Conservation (phyloP, 2,329 filamentous ascomycete genomes). For the Pseudogymnoascus sp. region DNA sequence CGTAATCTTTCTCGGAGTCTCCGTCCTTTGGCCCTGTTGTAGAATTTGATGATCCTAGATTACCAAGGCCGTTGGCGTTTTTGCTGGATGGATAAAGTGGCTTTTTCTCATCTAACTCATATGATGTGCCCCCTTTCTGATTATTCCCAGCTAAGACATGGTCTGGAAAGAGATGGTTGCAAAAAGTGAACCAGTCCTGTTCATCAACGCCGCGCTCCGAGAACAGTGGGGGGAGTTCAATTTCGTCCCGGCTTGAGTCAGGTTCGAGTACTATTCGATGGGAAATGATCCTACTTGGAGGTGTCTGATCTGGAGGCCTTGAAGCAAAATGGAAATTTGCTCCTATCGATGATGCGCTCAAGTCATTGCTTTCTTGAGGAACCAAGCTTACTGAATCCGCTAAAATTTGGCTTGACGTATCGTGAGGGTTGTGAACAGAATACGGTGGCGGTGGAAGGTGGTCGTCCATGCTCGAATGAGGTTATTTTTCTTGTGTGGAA, state of each 20-base stretch:
- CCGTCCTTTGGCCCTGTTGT: not conserved
- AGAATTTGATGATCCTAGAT: not conserved
- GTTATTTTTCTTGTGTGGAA: not conserved
- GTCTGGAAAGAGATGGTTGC: not conserved
- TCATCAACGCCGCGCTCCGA: not conserved
- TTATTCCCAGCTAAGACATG: not conserved
- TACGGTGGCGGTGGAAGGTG: not conserved
- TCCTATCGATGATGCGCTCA: too few relatives aligned
- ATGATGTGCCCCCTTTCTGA: not conserved
- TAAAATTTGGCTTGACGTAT: not conserved
- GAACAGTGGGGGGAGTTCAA: not conserved
- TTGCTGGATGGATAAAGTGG: not conserved
- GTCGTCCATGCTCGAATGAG: not conserved
- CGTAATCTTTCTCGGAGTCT: not conserved
- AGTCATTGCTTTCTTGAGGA: not conserved
- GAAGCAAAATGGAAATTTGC: not conserved
- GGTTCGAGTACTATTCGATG: not conserved
- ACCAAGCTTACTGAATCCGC: not conserved
- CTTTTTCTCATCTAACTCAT: not conserved
- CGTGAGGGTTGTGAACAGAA: not conserved
- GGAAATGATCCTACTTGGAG: not conserved
- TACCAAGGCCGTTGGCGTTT: not conserved
- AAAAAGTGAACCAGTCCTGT: not conserved
- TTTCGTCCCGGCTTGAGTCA: not conserved
- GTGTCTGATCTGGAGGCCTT: not conserved